Evolutionary conservation across 2,329 filamentous ascomycete species (phyloP).

Genomic region (Arthrocladium fulminans): DNA sequence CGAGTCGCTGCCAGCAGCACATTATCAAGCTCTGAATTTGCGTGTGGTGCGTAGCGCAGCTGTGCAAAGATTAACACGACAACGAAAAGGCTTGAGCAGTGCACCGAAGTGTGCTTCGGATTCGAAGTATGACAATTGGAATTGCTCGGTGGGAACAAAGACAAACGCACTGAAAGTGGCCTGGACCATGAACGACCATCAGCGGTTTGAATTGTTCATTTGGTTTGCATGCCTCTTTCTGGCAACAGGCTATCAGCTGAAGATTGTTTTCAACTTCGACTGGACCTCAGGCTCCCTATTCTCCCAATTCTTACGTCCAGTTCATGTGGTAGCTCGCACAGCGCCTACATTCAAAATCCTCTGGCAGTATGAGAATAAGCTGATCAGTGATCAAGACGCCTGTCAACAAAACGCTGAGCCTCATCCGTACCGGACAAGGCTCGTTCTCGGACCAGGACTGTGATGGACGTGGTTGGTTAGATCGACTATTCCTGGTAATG

Average conservation of each 20-base stretch:
- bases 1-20: not conserved
- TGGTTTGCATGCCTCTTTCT: not conserved
- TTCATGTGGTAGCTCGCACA: not conserved
- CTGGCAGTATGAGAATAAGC: not conserved
- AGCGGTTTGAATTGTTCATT: not conserved
- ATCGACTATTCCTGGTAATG: not conserved
- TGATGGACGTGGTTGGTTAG: not conserved
- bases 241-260: not conserved
- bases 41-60: not conserved
- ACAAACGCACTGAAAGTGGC: not conserved
- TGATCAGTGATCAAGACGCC: not conserved
- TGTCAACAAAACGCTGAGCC: not conserved
- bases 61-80: not conserved
- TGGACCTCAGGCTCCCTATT: not conserved
- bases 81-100: not conserved
- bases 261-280: not conserved
- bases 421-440: not conserved
- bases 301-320: not conserved
- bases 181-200: not conserved
- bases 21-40: not conserved
- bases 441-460: not conserved
- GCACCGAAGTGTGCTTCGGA: conserved; percentile 8
- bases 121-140: not conserved
- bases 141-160: not conserved
- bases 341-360: not conserved